Conservation (phyloP, 305 asterid genomes). For the Plantago coronopus region DNA sequence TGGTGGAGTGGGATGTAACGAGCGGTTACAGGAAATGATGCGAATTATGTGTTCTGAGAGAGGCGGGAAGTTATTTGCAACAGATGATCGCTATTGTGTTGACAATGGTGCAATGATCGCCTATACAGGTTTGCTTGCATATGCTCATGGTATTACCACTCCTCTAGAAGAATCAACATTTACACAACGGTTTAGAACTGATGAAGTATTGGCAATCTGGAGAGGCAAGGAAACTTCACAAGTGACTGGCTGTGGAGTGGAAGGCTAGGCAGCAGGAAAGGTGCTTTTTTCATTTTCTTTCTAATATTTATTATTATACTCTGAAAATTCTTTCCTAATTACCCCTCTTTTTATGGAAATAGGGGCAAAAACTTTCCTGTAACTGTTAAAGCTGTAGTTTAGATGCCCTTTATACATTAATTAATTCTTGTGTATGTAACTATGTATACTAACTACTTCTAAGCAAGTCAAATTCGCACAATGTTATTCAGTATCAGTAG, state of each 20-base stretch:
- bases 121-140: constrained; percentile 85
- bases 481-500: too few species aligned
- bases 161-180: constrained; percentile 84
- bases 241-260: constrained; percentile 17
- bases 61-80: constrained; percentile 78
- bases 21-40: constrained; percentile 94
- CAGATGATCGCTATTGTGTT: constrained; percentile 89
- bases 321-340: too few species aligned
- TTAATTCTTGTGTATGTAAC: too few species aligned
- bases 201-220: constrained; percentile 92
- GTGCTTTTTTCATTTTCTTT: constrained; percentile 20
- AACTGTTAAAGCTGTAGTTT: too few species aligned
- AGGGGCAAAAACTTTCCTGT: too few species aligned
- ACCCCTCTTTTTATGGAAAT: too few species aligned
- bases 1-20: constrained; percentile 97
- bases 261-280: constrained; percentile 18
- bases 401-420: too few species aligned
- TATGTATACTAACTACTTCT: too few species aligned
- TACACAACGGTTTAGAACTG: constrained; percentile 91
- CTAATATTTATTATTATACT: too few species aligned
- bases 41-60: constrained; percentile 86
- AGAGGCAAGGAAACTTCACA: constrained; percentile 62
- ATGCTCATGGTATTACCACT: constrained; percentile 66
- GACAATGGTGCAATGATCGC: constrained; percentile 99
- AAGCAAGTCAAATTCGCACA: too few species aligned